Evolutionary conservation across 2,329 filamentous ascomycete species (phyloP).

Genomic region (Ophiostoma quercus): DNA sequence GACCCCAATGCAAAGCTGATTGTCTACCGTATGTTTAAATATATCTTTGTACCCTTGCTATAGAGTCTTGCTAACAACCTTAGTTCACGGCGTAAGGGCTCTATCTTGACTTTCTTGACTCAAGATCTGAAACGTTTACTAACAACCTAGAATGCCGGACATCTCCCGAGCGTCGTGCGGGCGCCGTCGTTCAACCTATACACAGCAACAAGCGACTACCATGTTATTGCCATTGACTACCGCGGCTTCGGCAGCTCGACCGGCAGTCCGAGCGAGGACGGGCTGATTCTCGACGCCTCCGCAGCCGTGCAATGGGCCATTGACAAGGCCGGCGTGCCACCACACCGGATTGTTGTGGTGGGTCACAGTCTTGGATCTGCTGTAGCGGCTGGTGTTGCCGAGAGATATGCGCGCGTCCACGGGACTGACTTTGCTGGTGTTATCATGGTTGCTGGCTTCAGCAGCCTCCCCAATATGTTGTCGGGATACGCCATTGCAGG

Average conservation of each 20-base stretch:
- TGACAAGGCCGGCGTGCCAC: conserved; percentile 56
- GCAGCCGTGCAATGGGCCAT: conserved; percentile 69
- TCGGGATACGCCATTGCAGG: conserved; percentile 75
- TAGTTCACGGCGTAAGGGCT: conserved; percentile 56
- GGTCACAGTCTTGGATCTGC: conserved; percentile 89
- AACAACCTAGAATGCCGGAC: conserved; percentile 68
- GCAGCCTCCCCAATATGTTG: conserved; percentile 65
- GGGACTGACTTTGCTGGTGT: conserved; percentile 70
- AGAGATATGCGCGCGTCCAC: conserved; percentile 55
- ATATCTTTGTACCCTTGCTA: not conserved
- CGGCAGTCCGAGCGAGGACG: conserved; percentile 72
- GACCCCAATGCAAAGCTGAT: conserved; percentile 61
- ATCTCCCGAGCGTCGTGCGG: conserved; percentile 72
- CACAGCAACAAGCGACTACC: conserved; percentile 66
- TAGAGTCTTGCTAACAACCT: conserved; percentile 23
- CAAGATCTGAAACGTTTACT: not conserved
- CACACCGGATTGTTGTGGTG: conserved; percentile 69
- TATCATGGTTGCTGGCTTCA: conserved; percentile 75
- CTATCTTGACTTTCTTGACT: too few relatives aligned
- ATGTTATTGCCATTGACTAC: conserved; percentile 86
- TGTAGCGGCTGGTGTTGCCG: conserved; percentile 67
- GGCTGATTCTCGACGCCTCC: conserved; percentile 73
- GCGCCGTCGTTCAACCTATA: conserved; percentile 73
- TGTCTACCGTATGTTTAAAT: conserved; percentile 48
- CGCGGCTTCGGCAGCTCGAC: conserved; percentile 79